phyloP scores from a whole-genome alignment of 352 stramenopile genomes.

The Globisporangium recalcitrans region DNA sequence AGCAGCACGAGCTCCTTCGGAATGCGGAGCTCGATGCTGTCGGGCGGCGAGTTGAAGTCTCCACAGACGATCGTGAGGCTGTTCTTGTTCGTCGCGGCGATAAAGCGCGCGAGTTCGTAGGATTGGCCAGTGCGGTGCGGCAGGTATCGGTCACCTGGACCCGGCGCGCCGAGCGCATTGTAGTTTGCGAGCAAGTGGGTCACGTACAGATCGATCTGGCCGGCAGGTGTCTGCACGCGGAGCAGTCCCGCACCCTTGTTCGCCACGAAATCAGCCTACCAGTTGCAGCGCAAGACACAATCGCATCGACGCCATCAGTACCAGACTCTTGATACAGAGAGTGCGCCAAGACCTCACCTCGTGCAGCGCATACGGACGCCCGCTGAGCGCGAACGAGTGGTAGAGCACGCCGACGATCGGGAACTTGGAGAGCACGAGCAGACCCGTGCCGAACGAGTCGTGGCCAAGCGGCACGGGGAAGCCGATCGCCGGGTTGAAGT shows the following conservation, averaged over 20 bases:
- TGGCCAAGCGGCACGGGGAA: slow-evolving; percentile 68
- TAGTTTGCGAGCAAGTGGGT: slow-evolving; percentile 81
- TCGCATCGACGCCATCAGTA: too few relatives aligned
- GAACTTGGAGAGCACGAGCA: slow-evolving; percentile 71
- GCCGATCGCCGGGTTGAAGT: slow-evolving; percentile 75
- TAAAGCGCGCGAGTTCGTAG: slow-evolving; percentile 75
- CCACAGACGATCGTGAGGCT: slow-evolving; percentile 58
- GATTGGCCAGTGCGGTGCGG: slow-evolving; percentile 59
- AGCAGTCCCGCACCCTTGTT: slow-evolving; percentile 75
- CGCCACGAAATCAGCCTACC: slow-evolving; percentile 65
- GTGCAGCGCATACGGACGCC: slow-evolving; percentile 71
- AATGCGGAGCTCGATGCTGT: slow-evolving; percentile 65
- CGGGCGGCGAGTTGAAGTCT: slow-evolving; percentile 78
- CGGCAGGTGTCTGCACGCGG: slow-evolving; percentile 49
- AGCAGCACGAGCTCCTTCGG: slow-evolving; percentile 44
- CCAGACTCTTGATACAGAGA: too few relatives aligned
- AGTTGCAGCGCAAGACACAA: background rate
- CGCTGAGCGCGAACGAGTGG: slow-evolving; percentile 73
- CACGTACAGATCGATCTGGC: slow-evolving; percentile 70
- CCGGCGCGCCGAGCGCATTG: slow-evolving; percentile 59
- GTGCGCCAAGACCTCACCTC: slow-evolving; percentile 19
- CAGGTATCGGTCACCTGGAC: slow-evolving; percentile 60
- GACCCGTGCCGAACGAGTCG: slow-evolving; percentile 70
- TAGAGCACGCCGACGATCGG: slow-evolving; percentile 57
- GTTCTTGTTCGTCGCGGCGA: slow-evolving; percentile 51